phyloP scores from a whole-genome alignment of 306 rosid genomes.

The Leucaena leucocephala region DNA sequence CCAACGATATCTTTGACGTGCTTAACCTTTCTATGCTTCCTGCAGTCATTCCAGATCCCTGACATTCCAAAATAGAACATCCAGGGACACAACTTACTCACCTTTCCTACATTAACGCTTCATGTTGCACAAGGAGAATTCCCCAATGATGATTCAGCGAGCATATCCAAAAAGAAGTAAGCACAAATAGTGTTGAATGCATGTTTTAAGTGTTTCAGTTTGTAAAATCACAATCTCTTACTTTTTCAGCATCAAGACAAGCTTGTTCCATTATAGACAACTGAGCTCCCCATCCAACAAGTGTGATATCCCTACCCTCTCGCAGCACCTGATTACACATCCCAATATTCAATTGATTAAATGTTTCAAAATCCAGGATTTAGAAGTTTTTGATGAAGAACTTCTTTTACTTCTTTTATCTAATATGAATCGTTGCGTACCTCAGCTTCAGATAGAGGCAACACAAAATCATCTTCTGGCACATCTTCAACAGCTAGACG shows the following conservation, averaged over 20 bases:
- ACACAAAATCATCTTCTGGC: constrained; percentile 85
- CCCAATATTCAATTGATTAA: constrained; percentile 23
- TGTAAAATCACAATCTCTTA: constrained; percentile 38
- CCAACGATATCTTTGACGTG: neutral
- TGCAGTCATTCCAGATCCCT: neutral
- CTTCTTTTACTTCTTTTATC: constrained; percentile 17
- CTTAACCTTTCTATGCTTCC: constrained; percentile 3
- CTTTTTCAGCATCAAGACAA: constrained; percentile 87
- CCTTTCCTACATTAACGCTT: neutral
- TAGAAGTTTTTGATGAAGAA: constrained; percentile 9
- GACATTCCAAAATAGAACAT: neutral
- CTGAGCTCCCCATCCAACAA: constrained; percentile 99
- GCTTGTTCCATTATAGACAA: constrained; percentile 91
- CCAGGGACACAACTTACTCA: neutral
- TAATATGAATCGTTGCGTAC: constrained; percentile 43
- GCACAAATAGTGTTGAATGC: constrained; percentile 26
- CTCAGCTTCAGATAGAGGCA: constrained; percentile 95
- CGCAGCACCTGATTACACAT: constrained; percentile 65
- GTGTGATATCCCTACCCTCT: constrained; percentile 84
- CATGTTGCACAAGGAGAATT: constrained; percentile 18
- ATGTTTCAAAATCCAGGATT: neutral
- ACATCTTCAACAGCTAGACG: constrained; percentile 98
- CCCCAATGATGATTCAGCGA: neutral
- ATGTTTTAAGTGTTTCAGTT: constrained; percentile 18
- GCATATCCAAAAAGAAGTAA: constrained; percentile 2